These are phyloP conservation scores for Solanum tacnaense DNA, from an alignment of 257 asterid species.

Conservation along the genomic window DNA sequence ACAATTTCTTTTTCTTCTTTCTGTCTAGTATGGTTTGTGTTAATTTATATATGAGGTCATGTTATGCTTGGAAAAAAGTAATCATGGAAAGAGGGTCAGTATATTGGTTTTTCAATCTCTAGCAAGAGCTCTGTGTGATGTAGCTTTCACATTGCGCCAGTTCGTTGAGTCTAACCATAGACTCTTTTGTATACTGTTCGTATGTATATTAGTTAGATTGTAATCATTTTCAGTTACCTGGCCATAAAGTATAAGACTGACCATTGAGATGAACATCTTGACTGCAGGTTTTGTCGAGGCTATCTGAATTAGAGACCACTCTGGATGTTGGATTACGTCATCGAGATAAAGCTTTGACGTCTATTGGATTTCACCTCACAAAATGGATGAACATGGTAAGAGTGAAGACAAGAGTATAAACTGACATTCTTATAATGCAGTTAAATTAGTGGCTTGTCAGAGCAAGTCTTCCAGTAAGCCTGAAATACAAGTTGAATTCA, in stretches of 20 bases:
- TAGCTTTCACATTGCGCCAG: neutral
- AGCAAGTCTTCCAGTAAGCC: neutral
- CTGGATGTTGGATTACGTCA: constrained; percentile 87
- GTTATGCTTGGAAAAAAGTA: neutral
- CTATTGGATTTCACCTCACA: constrained; percentile 70
- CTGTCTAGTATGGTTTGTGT: neutral
- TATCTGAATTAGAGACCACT: constrained; percentile 83
- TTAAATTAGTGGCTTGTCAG: neutral
- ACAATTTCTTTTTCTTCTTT: neutral
- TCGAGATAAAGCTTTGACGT: constrained; percentile 65
- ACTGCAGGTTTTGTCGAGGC: constrained; percentile 72
- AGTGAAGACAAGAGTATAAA: neutral
- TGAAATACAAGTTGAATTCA: constrained; percentile 10
- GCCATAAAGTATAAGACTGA: neutral
- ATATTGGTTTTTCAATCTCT: neutral
- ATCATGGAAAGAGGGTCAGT: neutral
- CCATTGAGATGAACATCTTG: constrained; percentile 3
- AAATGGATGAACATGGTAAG: constrained; percentile 78
- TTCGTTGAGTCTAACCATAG: neutral
- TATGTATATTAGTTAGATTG: neutral
- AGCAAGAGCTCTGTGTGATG: neutral
- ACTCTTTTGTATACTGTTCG: neutral
- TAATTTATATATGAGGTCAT: neutral
- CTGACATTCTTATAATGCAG: neutral
- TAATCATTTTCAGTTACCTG: neutral